Percentiles rank a stretch among this genome's conserved stretches.
Evolutionary conservation across 2,329 filamentous ascomycete species (phyloP).

Genomic region (Fusarium graminum): DNA sequence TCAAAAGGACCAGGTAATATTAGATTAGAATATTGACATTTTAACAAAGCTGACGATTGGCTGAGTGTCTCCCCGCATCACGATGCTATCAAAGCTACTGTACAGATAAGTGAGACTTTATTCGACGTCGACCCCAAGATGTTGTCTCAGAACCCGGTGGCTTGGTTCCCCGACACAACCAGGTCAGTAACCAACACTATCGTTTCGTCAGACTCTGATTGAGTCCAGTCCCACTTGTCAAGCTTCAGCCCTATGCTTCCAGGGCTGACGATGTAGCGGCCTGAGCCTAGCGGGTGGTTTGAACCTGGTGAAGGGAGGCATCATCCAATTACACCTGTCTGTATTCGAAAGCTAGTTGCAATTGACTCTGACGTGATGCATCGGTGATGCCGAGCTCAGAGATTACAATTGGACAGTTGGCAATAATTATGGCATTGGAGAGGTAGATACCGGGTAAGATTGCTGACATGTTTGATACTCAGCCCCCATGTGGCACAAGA

Average conservation of each 20-base stretch:
- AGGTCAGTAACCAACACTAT: not conserved
- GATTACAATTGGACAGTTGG: not conserved
- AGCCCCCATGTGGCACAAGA: conserved; percentile 30
- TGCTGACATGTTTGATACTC: conserved; percentile 38
- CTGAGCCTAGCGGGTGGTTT: conserved; percentile 33
- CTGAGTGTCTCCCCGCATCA: conserved; percentile 9
- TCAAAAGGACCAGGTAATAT: conserved; percentile 24
- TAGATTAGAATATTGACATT: conserved; percentile 21
- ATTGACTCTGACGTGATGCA: conserved; percentile 4
- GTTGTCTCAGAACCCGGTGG: conserved; percentile 34
- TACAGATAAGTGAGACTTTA: conserved; percentile 19
- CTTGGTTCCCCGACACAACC: conserved; percentile 11
- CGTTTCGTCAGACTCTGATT: conserved; percentile 17
- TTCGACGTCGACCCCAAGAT: conserved; percentile 34
- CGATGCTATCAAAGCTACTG: conserved; percentile 11
- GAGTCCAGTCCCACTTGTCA: conserved; percentile 36
- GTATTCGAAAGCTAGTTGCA: not conserved
- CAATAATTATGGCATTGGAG: not conserved
- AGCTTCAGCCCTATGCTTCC: conserved; percentile 43
- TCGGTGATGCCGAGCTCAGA: conserved; percentile 20
- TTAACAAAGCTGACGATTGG: conserved; percentile 27
- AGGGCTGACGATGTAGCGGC: conserved; percentile 33
- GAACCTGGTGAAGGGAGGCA: conserved; percentile 12
- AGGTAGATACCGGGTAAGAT: conserved; percentile 29
- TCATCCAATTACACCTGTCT: not conserved